Evolutionary conservation across 495 filamentous ascomycete species (phyloP), one percentile per base, ranked within the genome.

Genomic region (Gamarada debralockiae): DNA sequence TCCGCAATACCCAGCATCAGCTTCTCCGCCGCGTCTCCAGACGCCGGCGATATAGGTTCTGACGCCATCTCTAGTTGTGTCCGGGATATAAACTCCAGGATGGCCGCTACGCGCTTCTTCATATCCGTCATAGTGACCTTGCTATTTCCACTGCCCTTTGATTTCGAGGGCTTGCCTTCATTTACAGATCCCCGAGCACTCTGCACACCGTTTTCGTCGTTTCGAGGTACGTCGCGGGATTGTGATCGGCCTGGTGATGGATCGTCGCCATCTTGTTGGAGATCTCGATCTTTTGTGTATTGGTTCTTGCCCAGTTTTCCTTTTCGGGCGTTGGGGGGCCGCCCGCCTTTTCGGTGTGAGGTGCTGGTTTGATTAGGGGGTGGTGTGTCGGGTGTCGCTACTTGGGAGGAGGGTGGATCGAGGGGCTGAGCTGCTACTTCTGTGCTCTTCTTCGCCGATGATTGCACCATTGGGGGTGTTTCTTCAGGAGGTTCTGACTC

Each of bases 101-200:
- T 92, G 13, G 76, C 84, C 2, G 84, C 81, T 3, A 91, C 91
- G 7, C 88, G 81, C 53, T 87, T 80, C 69, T 89, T 90, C 87
- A 97, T 93, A 57, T 97, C 92, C 52, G 84, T 86, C 83, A 97
- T 87, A 23, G 81, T 92, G 43, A 91, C 82, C 65, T 86, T 89
- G 58, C 80, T 84, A 17, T 73, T 69, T 13, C 44, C 44, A 68
- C 66, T 10, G 65, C 67, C 53, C 70, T 75, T 37, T 48, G 57
- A 54, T 57, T 65, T 66, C 41, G 58, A 47, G 43, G 60, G 43
- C 52, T 63, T 61, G 21, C 63, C 55, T 56, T 71, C 56, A 22
- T 59, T 49, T 51, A 58, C 58, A 23, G 54, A 45, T 20, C 23
- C 38, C 36, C 55, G 64, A 36, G 53, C 66, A 40, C 46, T 21